Conservation (phyloP, 495 filamentous ascomycete species). For the Cercophora newfieldiana region DNA sequence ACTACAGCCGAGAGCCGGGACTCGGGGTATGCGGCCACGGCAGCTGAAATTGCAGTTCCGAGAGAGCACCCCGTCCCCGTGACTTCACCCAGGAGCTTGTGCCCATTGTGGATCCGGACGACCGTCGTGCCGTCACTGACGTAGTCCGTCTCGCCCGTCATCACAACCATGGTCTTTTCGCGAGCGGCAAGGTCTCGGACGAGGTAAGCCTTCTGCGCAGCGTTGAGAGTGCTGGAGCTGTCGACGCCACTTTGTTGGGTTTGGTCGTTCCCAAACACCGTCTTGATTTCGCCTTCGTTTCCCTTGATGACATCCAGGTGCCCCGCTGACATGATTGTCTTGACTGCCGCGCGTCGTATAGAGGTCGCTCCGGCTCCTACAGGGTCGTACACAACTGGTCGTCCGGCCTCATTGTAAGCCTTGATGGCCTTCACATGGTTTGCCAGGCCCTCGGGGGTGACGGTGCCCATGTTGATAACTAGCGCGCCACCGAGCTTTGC, state of each 20-base stretch:
- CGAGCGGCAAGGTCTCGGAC: slow-evolving; percentile 64
- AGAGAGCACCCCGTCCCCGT: slow-evolving; percentile 89
- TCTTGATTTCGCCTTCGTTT: slow-evolving; percentile 85
- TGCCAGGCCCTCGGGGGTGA: slow-evolving; percentile 66
- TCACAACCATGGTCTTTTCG: slow-evolving; percentile 74
- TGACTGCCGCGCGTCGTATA: slow-evolving; percentile 68
- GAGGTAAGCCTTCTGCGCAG: slow-evolving; percentile 52
- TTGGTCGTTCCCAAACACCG: slow-evolving; percentile 52
- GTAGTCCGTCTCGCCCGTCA: slow-evolving; percentile 81
- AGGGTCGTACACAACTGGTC: slow-evolving; percentile 83
- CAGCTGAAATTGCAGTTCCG: slow-evolving; percentile 76
- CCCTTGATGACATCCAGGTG: slow-evolving; percentile 91
- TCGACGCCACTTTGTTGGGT: slow-evolving; percentile 89
- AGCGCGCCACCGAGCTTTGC: slow-evolving; percentile 64
- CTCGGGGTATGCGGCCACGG: slow-evolving; percentile 57
- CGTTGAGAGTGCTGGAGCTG: slow-evolving; percentile 60
- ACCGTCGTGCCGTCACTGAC: slow-evolving; percentile 72
- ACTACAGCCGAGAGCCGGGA: slow-evolving; percentile 68
- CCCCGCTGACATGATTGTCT: slow-evolving; percentile 68
- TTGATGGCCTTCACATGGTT: slow-evolving; percentile 62
- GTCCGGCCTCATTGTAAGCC: slow-evolving; percentile 75
- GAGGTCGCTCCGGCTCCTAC: slow-evolving; percentile 86
- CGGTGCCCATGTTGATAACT: slow-evolving; percentile 94
- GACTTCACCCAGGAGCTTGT: slow-evolving; percentile 72
- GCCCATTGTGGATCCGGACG: slow-evolving; percentile 72